These are phyloP conservation scores for Termitomyces sp. DNA, from an alignment of 768 basidiomycete genomes.

Conservation along the genomic window DNA sequence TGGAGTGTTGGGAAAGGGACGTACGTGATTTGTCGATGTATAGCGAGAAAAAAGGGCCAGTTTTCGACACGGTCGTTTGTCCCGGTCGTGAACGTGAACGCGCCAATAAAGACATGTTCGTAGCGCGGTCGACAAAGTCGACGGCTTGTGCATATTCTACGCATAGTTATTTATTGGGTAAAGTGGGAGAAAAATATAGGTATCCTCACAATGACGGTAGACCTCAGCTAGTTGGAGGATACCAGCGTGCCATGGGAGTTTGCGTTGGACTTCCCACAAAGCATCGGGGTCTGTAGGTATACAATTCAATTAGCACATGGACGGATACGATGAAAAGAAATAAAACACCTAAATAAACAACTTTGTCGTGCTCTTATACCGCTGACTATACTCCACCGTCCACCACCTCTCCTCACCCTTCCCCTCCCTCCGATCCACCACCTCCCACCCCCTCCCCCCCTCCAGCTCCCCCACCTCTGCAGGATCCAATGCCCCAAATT, in stretches of 20 bases:
- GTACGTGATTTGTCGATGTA: no score
- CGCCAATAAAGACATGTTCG: no score
- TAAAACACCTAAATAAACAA: slow-evolving; percentile 65
- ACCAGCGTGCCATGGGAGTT: slow-evolving; percentile 89
- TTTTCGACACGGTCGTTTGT: no score
- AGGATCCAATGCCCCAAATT: slow-evolving; percentile 52
- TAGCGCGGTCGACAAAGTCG: no score
- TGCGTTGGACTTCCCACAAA: slow-evolving; percentile 71
- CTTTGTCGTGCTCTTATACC: slow-evolving; percentile 77
- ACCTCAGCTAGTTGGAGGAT: slow-evolving; percentile 87
- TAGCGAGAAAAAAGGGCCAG: no score
- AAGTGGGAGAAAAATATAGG: slow-evolving; percentile 3
- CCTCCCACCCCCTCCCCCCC: slow-evolving; percentile 33
- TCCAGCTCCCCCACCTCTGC: slow-evolving; percentile 48
- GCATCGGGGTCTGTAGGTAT: slow-evolving; percentile 72
- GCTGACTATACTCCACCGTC: slow-evolving; percentile 83
- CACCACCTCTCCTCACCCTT: slow-evolving; percentile 72
- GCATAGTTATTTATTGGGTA: no score
- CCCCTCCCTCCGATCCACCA: slow-evolving; percentile 4
- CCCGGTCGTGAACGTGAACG: no score
- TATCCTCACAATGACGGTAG: slow-evolving; percentile 84
- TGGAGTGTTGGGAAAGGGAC: background rate
- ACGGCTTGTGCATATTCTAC: no score
- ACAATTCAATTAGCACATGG: no score
- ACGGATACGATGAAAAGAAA: background rate